Base-by-base conservation (phyloP, 169 alveolate species). In the Plasmodium ovale region DNA sequence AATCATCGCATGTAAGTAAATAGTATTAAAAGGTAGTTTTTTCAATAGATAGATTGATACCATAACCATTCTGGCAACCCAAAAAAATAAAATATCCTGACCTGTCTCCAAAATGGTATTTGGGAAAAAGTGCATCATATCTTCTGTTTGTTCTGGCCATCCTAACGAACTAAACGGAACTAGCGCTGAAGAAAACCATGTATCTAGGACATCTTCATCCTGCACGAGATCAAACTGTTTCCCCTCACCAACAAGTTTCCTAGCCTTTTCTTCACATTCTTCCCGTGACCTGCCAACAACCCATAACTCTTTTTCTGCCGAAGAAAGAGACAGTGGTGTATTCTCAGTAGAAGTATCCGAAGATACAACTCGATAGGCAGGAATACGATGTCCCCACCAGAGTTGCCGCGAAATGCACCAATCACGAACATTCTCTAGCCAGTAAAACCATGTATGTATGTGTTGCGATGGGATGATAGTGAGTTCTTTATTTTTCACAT, bases 321-420 rank as follows among this genome's bases (percentile, higher is more conserved):
- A 53, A 1, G 6, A n/a, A 39, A 29, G 5, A 23, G 42, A 37
- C 12, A 12, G 9, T 5, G 3, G 7, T 6, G 35, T 51, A 29
- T 53, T 72, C 19, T 85, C 74, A n/a, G n/a, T 44, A 9, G 59
- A 16, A 12, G 60, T 87, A 27, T 67, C 91, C 19, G 84, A 69
- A 12, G 90, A 60, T 16, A 94, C 94, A 44, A 97, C 97, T 67
- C 95, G 88, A 93, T 98, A 98, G 4, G 99, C 99, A 0, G 99
- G 99, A 72, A 98, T 98, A 74, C 99, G 97, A 93, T 99, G 99
- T 0, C 99, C 99, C 99, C 99, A 98, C 99, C 99, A 98, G 51
- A 99, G 96, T 93, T 99, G 99, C 42, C 99, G 94, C 4, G 99
- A 97, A 44, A 99, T 96, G 92, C 99, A 99, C 99, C 99, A 99